These are phyloP conservation scores for Stephanodiscus triporus DNA, from an alignment of 108 stramenopile genomes.

Conservation along the genomic window DNA sequence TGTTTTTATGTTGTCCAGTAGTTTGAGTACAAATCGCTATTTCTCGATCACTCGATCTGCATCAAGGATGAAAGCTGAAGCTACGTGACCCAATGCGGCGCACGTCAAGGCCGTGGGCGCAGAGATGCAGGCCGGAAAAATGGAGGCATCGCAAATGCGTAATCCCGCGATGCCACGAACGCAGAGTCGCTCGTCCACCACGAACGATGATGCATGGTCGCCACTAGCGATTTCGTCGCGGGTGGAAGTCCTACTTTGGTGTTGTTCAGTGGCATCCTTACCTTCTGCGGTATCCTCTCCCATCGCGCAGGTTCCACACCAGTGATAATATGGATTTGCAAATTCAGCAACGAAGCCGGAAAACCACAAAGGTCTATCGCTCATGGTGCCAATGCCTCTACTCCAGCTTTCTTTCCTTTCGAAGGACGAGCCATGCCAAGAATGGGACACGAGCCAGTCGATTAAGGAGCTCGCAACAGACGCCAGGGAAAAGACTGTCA, in stretches of 20 bases:
- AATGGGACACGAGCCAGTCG: not conserved
- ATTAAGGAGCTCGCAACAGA: constrained; percentile 17
- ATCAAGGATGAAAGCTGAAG: constrained; percentile 26
- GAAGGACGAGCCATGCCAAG: not conserved
- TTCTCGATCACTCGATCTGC: not conserved
- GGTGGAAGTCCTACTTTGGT: not conserved
- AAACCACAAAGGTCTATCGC: constrained; percentile 37
- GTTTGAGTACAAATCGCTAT: too few species aligned
- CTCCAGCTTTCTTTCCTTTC: not conserved
- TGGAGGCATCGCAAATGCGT: constrained; percentile 76
- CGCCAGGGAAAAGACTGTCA: not conserved
- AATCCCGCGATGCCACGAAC: constrained; percentile 51
- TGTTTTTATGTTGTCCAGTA: too few species aligned
- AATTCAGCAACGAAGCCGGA: constrained; percentile 53
- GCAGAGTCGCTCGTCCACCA: constrained; percentile 60
- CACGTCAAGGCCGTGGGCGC: constrained; percentile 80
- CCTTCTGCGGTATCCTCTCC: constrained; percentile 15
- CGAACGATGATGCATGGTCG: constrained; percentile 26
- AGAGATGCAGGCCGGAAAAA: constrained; percentile 60
- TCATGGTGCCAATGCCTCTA: not conserved
- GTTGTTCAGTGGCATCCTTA: not conserved
- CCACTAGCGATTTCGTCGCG: not conserved
- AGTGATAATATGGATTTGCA: constrained; percentile 77
- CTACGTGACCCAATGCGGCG: constrained; percentile 63
- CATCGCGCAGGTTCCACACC: constrained; percentile 78